Evolutionary conservation across 352 stramenopile species (phyloP), one percentile per base, ranked within the genome.

Genomic region (Pythium rhizo-oryzae): DNA sequence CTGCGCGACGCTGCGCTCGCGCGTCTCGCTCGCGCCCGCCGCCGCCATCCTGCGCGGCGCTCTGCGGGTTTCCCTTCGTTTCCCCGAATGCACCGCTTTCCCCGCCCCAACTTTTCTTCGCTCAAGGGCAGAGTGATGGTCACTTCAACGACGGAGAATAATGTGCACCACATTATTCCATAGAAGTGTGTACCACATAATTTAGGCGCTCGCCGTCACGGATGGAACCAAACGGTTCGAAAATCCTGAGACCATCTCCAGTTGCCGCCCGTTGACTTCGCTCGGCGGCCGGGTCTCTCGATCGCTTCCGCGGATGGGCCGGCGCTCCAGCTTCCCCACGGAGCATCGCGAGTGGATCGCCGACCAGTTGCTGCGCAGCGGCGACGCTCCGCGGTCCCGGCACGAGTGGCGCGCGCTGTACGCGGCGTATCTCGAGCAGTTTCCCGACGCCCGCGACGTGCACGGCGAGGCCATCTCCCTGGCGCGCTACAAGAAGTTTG

Each of bases 71-170:
- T 37, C 49, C 16, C 35, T 37, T 43, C 33, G n/a, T 46, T 60
- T 64, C 44, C 44, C 0, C 30, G 35, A 64, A 18, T 55, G 51
- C 4, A 16, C 3, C 33, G 37, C 53, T 28, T 50, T 53, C 8
- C 37, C 54, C 62, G 52, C 52, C 52, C 62, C 51, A 51, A 62
- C 28, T 28, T 53, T 44, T 19, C n/a, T n/a, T n/a, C n/a, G n/a
- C n/a, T n/a, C n/a, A n/a, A 46, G 15, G 25, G 19, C 15, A 55
- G 60, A 60, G 51, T 67, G 50, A 55, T 67, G 60, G 50, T 67
- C 60, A 67, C 60, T 67, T 67, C 60, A 67, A 67, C 35, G 19
- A 15, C 35, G 5, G 19, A 16, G 55, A 33, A 53, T 59, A 35
- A 18, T 23, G 51, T 55, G 60, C n/a, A 33, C 23, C 21, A 59